phyloP scores from a whole-genome alignment of 1,284 basidiomycete genomes.

The Pseudozyma sp. region DNA sequence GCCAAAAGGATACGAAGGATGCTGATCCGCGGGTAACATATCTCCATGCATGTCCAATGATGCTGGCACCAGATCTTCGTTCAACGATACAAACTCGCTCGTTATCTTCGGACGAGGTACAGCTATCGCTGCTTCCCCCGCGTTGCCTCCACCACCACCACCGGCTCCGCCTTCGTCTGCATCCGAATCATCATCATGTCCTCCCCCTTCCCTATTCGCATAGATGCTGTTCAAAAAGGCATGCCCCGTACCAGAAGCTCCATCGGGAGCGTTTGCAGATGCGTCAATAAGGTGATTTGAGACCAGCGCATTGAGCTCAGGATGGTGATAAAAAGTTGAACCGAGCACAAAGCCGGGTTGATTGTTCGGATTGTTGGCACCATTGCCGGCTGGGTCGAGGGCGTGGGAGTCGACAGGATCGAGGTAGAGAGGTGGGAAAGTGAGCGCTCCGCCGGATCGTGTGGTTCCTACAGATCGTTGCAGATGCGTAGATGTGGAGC shows the following conservation, averaged over 20 bases:
- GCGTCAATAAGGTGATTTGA: constrained; percentile 42
- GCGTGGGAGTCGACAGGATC: constrained; percentile 31
- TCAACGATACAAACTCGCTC: constrained; percentile 41
- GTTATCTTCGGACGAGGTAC: constrained; percentile 42
- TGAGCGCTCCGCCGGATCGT: constrained; percentile 33
- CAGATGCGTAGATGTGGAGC: background rate
- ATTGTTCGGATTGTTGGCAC: constrained; percentile 16
- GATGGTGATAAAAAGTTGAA: constrained; percentile 53
- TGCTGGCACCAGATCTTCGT: constrained; percentile 57
- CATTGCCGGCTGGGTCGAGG: constrained; percentile 18
- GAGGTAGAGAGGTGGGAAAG: constrained; percentile 54
- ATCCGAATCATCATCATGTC: constrained; percentile 28
- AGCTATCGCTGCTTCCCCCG: background rate
- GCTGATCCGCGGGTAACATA: constrained; percentile 60
- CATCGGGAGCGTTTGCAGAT: constrained; percentile 26
- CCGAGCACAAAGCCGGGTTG: constrained; percentile 42
- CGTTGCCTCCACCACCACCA: constrained; percentile 10
- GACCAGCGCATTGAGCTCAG: constrained; percentile 41
- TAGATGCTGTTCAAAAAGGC: constrained; percentile 33
- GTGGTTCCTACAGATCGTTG: constrained; percentile 29
- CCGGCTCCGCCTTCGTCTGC: constrained; percentile 21
- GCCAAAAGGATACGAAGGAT: constrained; percentile 61
- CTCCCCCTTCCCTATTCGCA: constrained; percentile 26
- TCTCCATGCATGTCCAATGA: constrained; percentile 57
- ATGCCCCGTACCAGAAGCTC: constrained; percentile 21